Evolutionary conservation across 2,329 filamentous ascomycete species (phyloP).

Genomic region (Mollisiaceae sp.): DNA sequence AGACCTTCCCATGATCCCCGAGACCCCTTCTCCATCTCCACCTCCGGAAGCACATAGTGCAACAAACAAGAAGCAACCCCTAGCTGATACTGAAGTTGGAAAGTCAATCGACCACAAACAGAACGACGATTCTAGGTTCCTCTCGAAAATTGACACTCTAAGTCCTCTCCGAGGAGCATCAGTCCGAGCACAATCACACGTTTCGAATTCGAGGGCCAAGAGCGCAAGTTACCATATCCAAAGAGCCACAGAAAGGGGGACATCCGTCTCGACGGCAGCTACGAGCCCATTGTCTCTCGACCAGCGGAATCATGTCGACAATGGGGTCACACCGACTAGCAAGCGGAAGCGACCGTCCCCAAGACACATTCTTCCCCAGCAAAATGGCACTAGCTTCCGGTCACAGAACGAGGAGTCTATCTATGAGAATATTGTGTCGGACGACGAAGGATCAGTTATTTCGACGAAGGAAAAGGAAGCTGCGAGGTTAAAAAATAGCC

Average conservation of each 20-base stretch:
- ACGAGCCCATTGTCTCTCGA: conserved; percentile 36
- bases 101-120: conserved; percentile 26
- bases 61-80: conserved; percentile 16
- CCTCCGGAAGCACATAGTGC: conserved; percentile 10
- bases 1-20: conserved; percentile 28
- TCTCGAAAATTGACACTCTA: conserved; percentile 16
- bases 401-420: conserved; percentile 30
- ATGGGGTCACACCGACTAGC: conserved; percentile 9
- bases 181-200: conserved; percentile 19
- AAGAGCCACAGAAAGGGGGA: conserved; percentile 34
- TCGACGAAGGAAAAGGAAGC: conserved; percentile 26
- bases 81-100: conserved; percentile 30
- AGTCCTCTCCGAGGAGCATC: conserved; percentile 26
- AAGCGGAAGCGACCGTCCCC: conserved; percentile 25
- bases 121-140: conserved; percentile 15
- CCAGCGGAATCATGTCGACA: conserved; percentile 22
- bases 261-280: conserved; percentile 37
- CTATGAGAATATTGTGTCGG: conserved; percentile 38
- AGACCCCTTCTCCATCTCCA: conserved; percentile 33
- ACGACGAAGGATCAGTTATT: conserved; percentile 30
- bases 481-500: conserved; percentile 31
- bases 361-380: conserved; percentile 2
- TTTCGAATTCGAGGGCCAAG: conserved; percentile 25
- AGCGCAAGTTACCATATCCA: conserved; percentile 37
- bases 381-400: conserved; percentile 15